Percentiles rank a stretch among this genome's conserved stretches.
Evolutionary conservation across 768 basidiomycete genomes (phyloP).

Genomic region (Coprinopsis cinerea): DNA sequence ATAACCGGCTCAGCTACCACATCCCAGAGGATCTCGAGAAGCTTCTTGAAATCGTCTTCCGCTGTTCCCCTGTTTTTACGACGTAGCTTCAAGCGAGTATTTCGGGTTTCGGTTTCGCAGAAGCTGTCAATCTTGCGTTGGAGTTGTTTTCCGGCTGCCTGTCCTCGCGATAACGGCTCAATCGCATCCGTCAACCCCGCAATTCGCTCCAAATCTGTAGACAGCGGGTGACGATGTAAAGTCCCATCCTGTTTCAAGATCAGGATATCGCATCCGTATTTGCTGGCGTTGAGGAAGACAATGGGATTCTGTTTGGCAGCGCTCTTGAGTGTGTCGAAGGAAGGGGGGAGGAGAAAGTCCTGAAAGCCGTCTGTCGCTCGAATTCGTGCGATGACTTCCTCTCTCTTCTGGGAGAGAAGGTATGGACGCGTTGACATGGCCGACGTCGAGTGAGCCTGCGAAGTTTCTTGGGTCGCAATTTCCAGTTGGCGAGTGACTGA

Average conservation of each 20-base stretch:
- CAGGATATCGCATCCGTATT: no score
- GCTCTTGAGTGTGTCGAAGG: background rate
- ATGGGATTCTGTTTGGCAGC: background rate
- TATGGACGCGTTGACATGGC: no score
- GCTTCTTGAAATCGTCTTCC: no score
- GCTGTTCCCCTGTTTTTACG: no score
- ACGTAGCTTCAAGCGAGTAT: no score
- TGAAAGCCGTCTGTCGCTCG: conserved; percentile 1
- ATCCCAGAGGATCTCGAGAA: no score
- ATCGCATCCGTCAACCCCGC: background rate
- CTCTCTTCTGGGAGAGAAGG: no score
- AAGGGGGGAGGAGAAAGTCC: background rate
- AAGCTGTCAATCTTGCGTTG: background rate
- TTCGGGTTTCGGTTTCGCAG: background rate
- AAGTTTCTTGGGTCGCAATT: no score
- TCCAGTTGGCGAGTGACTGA: no score
- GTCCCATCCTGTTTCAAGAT: background rate
- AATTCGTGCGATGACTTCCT: background rate
- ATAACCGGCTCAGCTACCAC: background rate
- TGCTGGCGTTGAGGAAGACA: background rate
- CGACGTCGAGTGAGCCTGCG: no score
- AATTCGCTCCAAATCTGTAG: background rate
- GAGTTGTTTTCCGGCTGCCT: background rate
- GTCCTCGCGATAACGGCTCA: no score
- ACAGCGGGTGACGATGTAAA: background rate